These are phyloP conservation scores for Schrenkiella parvula DNA, from an alignment of 345 rosid species.

Conservation along the genomic window DNA sequence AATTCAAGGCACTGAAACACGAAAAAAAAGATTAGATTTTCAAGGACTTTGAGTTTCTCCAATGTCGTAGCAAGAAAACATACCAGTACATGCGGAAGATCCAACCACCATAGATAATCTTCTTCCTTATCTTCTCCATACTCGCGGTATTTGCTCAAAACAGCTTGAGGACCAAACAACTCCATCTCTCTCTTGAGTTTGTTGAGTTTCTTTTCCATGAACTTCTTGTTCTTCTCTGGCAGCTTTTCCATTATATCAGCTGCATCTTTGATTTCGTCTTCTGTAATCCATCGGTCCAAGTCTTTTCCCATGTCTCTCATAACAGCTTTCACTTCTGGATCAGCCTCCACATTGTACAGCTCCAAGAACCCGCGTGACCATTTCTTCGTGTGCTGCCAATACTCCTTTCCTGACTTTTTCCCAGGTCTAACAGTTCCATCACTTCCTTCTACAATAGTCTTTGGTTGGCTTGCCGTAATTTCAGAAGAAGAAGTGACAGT, in stretches of 20 bases:
- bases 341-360: slow-evolving; percentile 71
- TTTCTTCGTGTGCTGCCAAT: slow-evolving; percentile 90
- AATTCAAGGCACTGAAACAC: slow-evolving; percentile 79
- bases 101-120: slow-evolving; percentile 95
- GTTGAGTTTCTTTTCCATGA: slow-evolving; percentile 71
- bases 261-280: slow-evolving; percentile 80
- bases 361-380: slow-evolving; percentile 85
- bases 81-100: slow-evolving; percentile 85
- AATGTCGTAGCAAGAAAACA: slow-evolving; percentile 20
- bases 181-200: slow-evolving; percentile 87
- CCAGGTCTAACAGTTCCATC: slow-evolving; percentile 83
- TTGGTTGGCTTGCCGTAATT: slow-evolving; percentile 37
- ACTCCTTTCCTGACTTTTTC: slow-evolving; percentile 79
- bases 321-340: slow-evolving; percentile 72
- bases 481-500: slow-evolving; percentile 37
- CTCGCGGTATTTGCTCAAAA: slow-evolving; percentile 77
- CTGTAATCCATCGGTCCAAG: slow-evolving; percentile 90
- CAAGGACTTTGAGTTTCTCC: neutral
- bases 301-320: slow-evolving; percentile 92
- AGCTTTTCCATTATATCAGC: slow-evolving; percentile 63
- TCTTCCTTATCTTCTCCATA: slow-evolving; percentile 75
- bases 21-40: neutral
- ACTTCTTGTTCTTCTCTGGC: slow-evolving; percentile 56
- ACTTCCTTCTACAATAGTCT: slow-evolving; percentile 74
- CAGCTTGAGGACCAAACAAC: slow-evolving; percentile 93